phyloP scores from a whole-genome alignment of 164 flowering plant species.

The Taxillus chinensis region DNA sequence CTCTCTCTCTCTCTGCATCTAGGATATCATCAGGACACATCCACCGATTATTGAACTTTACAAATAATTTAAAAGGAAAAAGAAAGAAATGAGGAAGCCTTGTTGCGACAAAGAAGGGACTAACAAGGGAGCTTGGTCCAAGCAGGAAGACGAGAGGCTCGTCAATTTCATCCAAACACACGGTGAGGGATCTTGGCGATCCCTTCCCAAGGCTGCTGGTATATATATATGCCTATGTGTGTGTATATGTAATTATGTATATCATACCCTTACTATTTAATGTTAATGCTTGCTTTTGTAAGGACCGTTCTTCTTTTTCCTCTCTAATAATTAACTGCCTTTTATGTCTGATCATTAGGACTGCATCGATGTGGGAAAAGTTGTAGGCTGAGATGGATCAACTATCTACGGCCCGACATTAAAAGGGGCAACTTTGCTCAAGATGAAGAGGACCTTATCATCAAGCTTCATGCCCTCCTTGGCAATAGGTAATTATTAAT shows the following conservation, averaged over 20 bases:
- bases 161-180: neutral
- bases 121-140: conserved; percentile 9
- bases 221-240: neutral
- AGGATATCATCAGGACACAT: too few species aligned
- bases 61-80: too few species aligned
- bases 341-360: conserved; percentile 1
- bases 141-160: conserved; percentile 10
- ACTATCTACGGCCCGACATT: conserved; percentile 12
- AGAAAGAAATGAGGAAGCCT: conserved; percentile 2
- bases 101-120: conserved; percentile 4
- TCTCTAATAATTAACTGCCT: too few species aligned
- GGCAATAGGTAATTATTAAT: conserved; percentile 8
- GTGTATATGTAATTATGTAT: too few species aligned
- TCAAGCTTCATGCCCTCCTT: conserved; percentile 18
- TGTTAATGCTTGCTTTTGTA: too few species aligned
- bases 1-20: too few species aligned
- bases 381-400: conserved; percentile 16
- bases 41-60: too few species aligned
- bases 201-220: conserved; percentile 9
- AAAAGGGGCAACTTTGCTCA: conserved; percentile 15
- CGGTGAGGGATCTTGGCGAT: conserved; percentile 8
- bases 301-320: too few species aligned
- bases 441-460: conserved; percentile 17
- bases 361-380: conserved; percentile 16
- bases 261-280: neutral